Percentiles rank a stretch among this genome's conserved stretches.
Conservation (phyloP, 371 early-diverging fungal genomes). For the Mucor velutinosus region DNA sequence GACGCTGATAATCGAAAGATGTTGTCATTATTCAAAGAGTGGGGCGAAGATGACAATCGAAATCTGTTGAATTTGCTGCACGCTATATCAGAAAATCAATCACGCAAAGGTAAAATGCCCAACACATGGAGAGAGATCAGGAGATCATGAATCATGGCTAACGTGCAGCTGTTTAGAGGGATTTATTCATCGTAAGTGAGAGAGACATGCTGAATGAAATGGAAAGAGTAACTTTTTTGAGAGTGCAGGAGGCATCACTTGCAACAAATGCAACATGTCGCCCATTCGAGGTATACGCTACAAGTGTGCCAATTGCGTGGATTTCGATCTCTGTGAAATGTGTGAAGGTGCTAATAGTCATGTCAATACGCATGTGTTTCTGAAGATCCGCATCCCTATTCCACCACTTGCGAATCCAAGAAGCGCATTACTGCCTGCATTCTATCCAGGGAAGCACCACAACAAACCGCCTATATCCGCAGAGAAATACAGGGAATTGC, state of each 20-base stretch:
- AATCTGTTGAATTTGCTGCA: constrained; percentile 78
- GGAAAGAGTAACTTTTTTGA: neutral
- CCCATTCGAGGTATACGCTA: constrained; percentile 92
- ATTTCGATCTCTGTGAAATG: constrained; percentile 91
- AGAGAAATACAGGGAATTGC: constrained; percentile 51
- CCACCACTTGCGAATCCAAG: constrained; percentile 94
- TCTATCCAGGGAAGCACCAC: constrained; percentile 73
- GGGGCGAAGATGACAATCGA: constrained; percentile 57
- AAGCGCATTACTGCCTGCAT: constrained; percentile 72
- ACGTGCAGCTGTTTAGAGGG: constrained; percentile 61
- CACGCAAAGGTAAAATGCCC: constrained; percentile 81
- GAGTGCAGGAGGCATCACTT: constrained; percentile 81
- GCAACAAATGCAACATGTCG: constrained; percentile 84
- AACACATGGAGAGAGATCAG: neutral
- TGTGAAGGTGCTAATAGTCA: constrained; percentile 86
- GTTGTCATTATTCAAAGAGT: constrained; percentile 36
- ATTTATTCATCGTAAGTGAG: constrained; percentile 71
- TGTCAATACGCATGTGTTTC: constrained; percentile 79
- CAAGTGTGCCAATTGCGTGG: constrained; percentile 93
- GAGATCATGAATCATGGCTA: neutral
- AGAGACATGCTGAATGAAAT: neutral
- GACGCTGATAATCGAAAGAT: constrained; percentile 24
- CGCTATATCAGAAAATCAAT: constrained; percentile 87
- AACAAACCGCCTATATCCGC: constrained; percentile 32
- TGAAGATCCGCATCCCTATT: constrained; percentile 91